Evolutionary conservation across 345 rosid species (phyloP).

Genomic region (Abelmoschus esculentus): DNA sequence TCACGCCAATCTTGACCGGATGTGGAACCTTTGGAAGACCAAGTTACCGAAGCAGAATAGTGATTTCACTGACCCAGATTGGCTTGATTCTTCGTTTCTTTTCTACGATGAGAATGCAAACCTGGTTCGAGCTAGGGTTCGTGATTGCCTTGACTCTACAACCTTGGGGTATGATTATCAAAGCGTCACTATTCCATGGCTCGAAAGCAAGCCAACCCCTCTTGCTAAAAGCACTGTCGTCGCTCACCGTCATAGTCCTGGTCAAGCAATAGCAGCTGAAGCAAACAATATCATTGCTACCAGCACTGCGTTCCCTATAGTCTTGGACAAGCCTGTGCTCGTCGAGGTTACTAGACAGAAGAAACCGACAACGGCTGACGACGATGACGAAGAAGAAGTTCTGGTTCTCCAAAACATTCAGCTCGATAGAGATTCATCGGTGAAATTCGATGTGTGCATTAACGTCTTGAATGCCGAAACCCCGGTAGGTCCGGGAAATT

Average conservation of each 20-base stretch:
- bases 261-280: not conserved
- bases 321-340: not conserved
- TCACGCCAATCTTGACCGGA: constrained; percentile 46
- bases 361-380: not conserved
- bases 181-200: not conserved
- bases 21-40: constrained; percentile 51
- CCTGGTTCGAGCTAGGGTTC: not conserved
- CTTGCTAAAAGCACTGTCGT: not conserved
- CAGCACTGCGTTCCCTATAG: not conserved
- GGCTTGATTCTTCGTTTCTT: constrained; percentile 40
- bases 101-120: constrained; percentile 53
- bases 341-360: not conserved
- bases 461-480: not conserved
- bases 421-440: not conserved
- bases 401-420: not conserved
- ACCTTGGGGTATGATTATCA: not conserved
- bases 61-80: constrained; percentile 36
- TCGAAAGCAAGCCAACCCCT: not conserved
- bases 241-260: not conserved
- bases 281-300: not conserved
- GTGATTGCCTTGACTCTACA: not conserved
- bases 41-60: constrained; percentile 17
- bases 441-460: not conserved
- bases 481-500: not conserved
- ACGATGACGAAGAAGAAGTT: not conserved